A percentile compares a stretch with the other conserved stretches of the same genome.
Conservation (phyloP, 164 flowering plant genomes). For the Piper betle region DNA sequence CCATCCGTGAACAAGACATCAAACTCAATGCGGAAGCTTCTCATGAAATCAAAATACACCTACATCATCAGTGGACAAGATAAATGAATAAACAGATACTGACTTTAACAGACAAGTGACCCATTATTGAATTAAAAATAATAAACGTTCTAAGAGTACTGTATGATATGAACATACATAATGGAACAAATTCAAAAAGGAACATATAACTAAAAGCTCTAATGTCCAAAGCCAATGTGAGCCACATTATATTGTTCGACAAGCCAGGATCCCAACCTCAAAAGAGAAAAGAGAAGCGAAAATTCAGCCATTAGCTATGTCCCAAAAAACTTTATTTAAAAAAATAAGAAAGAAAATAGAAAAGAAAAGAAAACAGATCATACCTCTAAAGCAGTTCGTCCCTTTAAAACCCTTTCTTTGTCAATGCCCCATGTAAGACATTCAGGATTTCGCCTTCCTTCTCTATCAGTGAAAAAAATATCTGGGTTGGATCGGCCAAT, state of each 20-base stretch:
- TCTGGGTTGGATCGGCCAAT: conserved; percentile 68
- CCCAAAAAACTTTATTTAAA: no score
- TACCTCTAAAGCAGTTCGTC: conserved; percentile 97
- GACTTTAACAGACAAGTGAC: neutral
- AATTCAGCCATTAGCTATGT: no score
- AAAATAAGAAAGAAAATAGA: no score
- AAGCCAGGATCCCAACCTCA: no score
- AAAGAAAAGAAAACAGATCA: neutral
- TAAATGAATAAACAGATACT: neutral
- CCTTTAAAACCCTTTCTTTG: conserved; percentile 77
- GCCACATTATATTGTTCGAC: no score
- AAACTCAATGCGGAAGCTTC: conserved; percentile 76
- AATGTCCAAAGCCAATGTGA: no score
- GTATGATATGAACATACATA: no score
- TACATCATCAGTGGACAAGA: conserved; percentile 9
- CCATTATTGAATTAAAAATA: no score
- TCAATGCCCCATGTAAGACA: conserved; percentile 96
- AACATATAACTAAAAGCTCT: no score
- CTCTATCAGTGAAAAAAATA: conserved; percentile 71
- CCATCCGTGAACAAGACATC: conserved; percentile 65
- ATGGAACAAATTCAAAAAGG: no score
- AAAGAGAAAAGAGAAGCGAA: no score
- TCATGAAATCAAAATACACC: conserved; percentile 91
- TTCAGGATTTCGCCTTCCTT: conserved; percentile 85
- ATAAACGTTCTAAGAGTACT: no score